Conservation (phyloP, 1,139 yeast genomes). For the Sugiyamaella neomexicana region DNA sequence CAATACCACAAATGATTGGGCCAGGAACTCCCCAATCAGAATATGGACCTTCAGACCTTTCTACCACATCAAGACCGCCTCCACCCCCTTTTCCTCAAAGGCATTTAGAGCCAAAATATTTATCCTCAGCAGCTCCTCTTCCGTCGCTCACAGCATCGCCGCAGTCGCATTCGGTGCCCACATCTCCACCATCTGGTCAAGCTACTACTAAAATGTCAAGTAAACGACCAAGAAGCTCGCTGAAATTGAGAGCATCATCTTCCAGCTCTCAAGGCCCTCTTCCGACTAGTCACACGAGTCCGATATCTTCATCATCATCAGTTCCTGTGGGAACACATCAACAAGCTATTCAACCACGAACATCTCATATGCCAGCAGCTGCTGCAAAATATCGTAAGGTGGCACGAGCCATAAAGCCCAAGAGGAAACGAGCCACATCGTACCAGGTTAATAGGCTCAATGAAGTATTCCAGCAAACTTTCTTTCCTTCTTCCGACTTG, state of each 20-base stretch:
- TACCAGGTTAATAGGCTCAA: constrained; percentile 40
- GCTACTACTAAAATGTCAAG: background rate
- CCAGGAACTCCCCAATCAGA: background rate
- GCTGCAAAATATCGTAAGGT: background rate
- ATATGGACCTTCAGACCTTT: no score
- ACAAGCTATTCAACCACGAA: constrained; percentile 10
- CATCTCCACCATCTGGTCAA: background rate
- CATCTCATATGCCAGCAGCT: constrained; percentile 6
- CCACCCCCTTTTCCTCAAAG: background rate
- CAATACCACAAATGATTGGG: background rate
- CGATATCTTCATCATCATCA: background rate
- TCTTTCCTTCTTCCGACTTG: constrained; percentile 42
- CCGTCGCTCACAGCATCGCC: background rate
- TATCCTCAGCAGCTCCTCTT: background rate
- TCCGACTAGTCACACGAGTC: background rate
- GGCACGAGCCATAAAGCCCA: constrained; percentile 34
- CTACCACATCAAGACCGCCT: background rate
- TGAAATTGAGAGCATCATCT: constrained; percentile 4
- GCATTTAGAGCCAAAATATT: background rate
- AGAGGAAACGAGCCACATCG: constrained; percentile 42
- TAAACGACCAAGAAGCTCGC: constrained; percentile 5
- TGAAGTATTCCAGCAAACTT: constrained; percentile 40
- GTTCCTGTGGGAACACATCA: background rate
- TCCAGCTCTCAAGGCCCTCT: background rate
- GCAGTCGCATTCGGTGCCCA: background rate